These are phyloP conservation scores for Oxytropis ochrocephala DNA, from an alignment of 306 rosid species.

Conservation along the genomic window DNA sequence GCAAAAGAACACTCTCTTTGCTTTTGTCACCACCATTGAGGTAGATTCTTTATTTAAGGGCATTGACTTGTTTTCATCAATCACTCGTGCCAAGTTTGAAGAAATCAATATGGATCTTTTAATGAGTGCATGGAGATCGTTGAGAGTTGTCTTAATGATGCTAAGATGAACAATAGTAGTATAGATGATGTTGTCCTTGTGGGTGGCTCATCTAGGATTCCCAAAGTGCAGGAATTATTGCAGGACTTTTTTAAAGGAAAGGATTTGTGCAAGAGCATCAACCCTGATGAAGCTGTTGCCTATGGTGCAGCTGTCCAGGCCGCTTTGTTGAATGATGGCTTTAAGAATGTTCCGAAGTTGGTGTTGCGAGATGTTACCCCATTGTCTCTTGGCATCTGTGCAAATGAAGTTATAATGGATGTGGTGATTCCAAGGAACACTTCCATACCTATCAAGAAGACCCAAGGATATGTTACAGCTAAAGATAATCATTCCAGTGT, in stretches of 20 bases:
- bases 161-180: not conserved
- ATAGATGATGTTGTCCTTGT: conserved; percentile 15
- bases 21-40: not conserved
- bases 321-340: not conserved
- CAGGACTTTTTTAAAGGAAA: not conserved
- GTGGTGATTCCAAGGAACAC: conserved; percentile 46
- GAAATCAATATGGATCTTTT: not conserved
- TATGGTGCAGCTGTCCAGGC: conserved; percentile 17
- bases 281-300: conserved; percentile 18
- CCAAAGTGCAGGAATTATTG: not conserved
- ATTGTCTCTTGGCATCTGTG: conserved; percentile 27
- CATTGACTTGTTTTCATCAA: not conserved
- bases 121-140: not conserved
- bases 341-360: conserved; percentile 19
- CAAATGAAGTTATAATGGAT: conserved; percentile 32
- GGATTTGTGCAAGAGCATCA: not conserved
- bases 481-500: conserved; percentile 22
- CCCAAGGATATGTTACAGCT: rapidly evolving
- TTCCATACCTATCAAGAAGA: conserved; percentile 24
- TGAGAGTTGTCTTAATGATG: not conserved
- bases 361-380: conserved; percentile 41
- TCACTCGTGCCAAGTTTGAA: conserved; percentile 7
- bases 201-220: conserved; percentile 12
- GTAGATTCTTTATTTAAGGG: not conserved
- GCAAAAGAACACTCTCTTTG: conserved; percentile 2